These are phyloP conservation scores for Ambrosiella beaveri DNA, from an alignment of 2,329 filamentous ascomycete species.

Conservation along the genomic window DNA sequence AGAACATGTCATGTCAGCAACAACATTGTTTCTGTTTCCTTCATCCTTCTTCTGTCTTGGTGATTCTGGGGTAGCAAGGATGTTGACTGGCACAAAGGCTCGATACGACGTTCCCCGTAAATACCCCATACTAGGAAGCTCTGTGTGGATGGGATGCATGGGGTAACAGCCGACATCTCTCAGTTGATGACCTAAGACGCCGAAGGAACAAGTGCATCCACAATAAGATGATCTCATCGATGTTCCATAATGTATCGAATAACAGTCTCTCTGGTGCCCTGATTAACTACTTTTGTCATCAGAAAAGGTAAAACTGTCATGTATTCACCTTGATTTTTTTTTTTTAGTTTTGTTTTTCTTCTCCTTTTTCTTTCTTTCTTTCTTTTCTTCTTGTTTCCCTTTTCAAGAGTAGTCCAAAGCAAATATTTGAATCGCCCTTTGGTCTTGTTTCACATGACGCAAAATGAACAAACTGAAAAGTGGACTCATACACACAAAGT, in stretches of 20 bases:
- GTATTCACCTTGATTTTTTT: not conserved
- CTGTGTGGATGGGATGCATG: not conserved
- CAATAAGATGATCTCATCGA: not conserved
- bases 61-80: constrained; percentile 9
- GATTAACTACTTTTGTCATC: not conserved
- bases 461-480: too few species aligned
- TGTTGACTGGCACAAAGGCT: not conserved
- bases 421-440: too few species aligned
- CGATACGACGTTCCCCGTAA: constrained; percentile 8
- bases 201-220: not conserved
- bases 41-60: not conserved
- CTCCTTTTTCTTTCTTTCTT: not conserved
- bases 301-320: not conserved
- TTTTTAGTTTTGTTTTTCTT: not conserved
- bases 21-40: not conserved
- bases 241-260: not conserved
- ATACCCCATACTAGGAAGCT: constrained; percentile 3
- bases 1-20: too few species aligned
- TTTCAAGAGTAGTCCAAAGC: too few species aligned
- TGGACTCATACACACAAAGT: too few species aligned
- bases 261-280: not conserved
- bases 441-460: too few species aligned
- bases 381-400: not conserved
- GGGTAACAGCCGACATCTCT: constrained; percentile 4
- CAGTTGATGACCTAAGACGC: not conserved